Percentiles rank a stretch among this genome's conserved stretches.
Conservation (phyloP, 2,329 filamentous ascomycete species). For the Lecanosticta acicola region DNA sequence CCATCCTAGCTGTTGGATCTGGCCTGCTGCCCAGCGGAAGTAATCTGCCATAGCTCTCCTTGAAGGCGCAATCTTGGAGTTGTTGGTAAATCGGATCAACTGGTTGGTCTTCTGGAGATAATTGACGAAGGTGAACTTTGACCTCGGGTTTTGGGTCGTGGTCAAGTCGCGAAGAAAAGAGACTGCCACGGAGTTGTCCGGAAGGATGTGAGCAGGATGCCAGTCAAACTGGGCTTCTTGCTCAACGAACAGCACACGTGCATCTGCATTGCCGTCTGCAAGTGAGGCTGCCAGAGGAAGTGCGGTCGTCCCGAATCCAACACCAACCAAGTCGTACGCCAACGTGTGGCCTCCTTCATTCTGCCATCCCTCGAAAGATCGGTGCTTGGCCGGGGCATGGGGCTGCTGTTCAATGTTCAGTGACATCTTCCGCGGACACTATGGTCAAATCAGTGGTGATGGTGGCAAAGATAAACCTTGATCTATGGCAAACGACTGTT, state of each 20-base stretch:
- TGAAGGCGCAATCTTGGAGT: constrained; percentile 23
- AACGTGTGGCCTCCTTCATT: constrained; percentile 6
- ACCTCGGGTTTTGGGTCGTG: constrained; percentile 27
- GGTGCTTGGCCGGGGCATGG: neutral
- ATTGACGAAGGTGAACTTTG: constrained; percentile 29
- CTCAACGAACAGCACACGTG: constrained; percentile 22
- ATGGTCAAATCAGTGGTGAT: neutral
- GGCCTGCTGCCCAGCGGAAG: constrained; percentile 24
- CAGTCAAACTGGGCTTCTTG: constrained; percentile 16
- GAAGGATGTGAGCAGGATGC: constrained; percentile 17
- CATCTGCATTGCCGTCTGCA: constrained; percentile 15
- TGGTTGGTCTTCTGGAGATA: constrained; percentile 26
- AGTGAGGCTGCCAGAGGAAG: constrained; percentile 23
- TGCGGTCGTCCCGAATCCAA: constrained; percentile 24
- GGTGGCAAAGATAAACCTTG: neutral
- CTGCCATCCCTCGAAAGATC: constrained; percentile 4
- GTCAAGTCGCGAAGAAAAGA: constrained; percentile 26
- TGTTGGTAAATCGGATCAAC: constrained; percentile 26
- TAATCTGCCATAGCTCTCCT: constrained; percentile 24
- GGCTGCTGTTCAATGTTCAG: neutral
- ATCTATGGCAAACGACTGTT: no score
- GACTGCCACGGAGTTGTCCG: constrained; percentile 18
- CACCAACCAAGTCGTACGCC: constrained; percentile 22
- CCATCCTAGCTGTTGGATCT: constrained; percentile 23
- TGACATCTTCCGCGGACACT: neutral